phyloP scores from a whole-genome alignment of 331 rosid species.

The Cydonia oblonga region DNA sequence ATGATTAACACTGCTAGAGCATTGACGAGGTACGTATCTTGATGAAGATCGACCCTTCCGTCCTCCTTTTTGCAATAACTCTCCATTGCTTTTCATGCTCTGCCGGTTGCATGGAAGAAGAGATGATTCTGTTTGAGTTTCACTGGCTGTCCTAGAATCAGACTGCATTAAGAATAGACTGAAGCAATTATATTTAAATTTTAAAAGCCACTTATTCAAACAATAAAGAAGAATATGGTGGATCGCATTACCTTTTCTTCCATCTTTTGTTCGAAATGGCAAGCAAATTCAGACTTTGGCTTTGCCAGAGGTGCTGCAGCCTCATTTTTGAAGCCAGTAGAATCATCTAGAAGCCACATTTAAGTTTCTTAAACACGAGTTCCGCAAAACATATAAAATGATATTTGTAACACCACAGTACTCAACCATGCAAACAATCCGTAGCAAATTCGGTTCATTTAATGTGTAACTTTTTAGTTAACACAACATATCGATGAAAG shows the following conservation, averaged over 20 bases:
- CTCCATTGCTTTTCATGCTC: conserved; percentile 23
- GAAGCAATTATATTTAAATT: conserved; percentile 7
- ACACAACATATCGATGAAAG: neutral
- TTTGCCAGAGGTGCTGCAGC: too few relatives aligned
- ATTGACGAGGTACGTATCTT: conserved; percentile 22
- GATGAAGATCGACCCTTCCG: conserved; percentile 31
- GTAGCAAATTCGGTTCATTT: neutral
- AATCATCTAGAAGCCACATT: conserved; percentile 35
- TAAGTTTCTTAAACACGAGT: conserved; percentile 8
- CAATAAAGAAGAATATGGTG: conserved; percentile 5
- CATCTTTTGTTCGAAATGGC: conserved; percentile 32
- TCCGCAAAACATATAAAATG: neutral
- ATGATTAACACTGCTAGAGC: conserved; percentile 21
- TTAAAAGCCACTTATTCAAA: conserved; percentile 3
- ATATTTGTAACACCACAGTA: neutral
- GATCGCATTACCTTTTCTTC: conserved; percentile 46
- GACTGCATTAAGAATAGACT: conserved; percentile 39
- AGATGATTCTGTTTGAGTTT: conserved; percentile 42
- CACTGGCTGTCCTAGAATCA: conserved; percentile 10
- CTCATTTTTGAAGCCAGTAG: conserved; percentile 28
- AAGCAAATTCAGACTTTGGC: conserved; percentile 21
- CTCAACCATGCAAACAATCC: neutral
- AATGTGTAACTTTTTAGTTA: neutral
- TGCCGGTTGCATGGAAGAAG: conserved; percentile 28
- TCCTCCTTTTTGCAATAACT: conserved; percentile 21